A percentile compares a stretch with the other conserved stretches of the same genome.
Evolutionary conservation across 352 stramenopile species (phyloP).

Genomic region (Globisporangium iwayamae): DNA sequence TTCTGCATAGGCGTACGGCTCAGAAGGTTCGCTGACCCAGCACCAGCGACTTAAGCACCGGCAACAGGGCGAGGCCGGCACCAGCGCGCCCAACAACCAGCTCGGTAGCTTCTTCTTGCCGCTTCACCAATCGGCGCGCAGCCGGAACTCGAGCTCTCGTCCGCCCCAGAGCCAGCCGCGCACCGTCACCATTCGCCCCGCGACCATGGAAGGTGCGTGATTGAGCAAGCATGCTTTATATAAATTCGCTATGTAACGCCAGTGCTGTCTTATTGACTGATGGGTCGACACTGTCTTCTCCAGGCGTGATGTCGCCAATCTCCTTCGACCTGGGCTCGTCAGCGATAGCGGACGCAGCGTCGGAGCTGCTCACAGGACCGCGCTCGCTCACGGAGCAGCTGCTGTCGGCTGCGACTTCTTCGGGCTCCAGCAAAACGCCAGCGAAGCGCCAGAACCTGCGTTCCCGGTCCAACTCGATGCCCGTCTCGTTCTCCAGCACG

Average conservation of each 20-base stretch:
- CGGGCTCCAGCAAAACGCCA: background rate
- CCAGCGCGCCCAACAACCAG: conserved; percentile 30
- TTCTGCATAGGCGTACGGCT: conserved; percentile 62
- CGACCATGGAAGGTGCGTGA: conserved; percentile 25
- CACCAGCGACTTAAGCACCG: conserved; percentile 80
- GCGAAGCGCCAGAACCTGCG: conserved; percentile 35
- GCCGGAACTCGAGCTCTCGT: conserved; percentile 3
- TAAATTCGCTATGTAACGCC: no score
- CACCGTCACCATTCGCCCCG: conserved; percentile 61
- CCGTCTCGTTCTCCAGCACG: conserved; percentile 37
- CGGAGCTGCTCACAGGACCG: conserved; percentile 14
- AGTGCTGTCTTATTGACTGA: background rate
- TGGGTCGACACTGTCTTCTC: background rate
- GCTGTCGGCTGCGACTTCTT: background rate
- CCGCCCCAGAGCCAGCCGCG: conserved; percentile 13
- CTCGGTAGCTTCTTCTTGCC: conserved; percentile 44
- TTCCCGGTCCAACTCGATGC: conserved; percentile 76
- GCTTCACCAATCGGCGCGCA: conserved; percentile 33
- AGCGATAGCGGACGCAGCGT: conserved; percentile 1
- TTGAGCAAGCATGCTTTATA: no score
- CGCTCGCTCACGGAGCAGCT: conserved; percentile 16
- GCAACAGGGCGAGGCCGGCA: conserved; percentile 26
- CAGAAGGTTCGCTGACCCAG: conserved; percentile 74
- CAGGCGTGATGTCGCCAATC: conserved; percentile 15
- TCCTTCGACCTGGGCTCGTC: conserved; percentile 8